Conservation (phyloP, 306 rosid species). For the Hylodesmum podocarpum region DNA sequence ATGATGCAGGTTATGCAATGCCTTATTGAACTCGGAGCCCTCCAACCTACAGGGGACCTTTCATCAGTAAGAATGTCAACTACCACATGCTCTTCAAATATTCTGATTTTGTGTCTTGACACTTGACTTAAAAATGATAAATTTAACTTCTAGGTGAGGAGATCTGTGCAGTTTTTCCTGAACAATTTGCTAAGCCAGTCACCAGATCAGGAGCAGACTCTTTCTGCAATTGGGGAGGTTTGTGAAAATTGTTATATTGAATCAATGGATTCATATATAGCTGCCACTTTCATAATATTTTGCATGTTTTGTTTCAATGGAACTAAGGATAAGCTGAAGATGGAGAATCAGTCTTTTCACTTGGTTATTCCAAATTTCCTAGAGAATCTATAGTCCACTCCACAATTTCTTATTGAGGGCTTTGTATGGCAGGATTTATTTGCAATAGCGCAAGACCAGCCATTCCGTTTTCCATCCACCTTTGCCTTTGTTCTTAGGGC, state of each 20-base stretch:
- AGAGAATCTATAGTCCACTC: neutral
- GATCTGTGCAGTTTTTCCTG: conserved; percentile 84
- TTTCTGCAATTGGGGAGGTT: conserved; percentile 88
- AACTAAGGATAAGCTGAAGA: neutral
- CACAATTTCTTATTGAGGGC: neutral
- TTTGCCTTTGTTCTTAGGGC: conserved; percentile 82
- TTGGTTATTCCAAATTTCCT: neutral
- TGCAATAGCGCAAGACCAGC: conserved; percentile 85
- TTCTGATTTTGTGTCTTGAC: neutral
- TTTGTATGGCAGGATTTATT: conserved; percentile 64
- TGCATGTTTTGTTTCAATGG: neutral
- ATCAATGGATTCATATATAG: conserved; percentile 3
- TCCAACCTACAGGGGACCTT: conserved; percentile 79
- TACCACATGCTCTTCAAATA: neutral
- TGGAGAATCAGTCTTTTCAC: neutral
- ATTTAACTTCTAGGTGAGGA: conserved; percentile 55
- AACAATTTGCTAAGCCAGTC: conserved; percentile 59
- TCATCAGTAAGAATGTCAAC: conserved; percentile 48
- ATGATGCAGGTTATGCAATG: conserved; percentile 64
- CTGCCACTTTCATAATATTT: neutral
- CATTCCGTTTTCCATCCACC: conserved; percentile 85
- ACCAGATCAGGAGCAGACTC: conserved; percentile 69
- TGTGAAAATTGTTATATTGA: neutral
- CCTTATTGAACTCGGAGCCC: conserved; percentile 81
- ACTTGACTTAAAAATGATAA: neutral